These are phyloP conservation scores for Ustilago vetiveriae DNA, from an alignment of 1,284 basidiomycete genomes.

Conservation along the genomic window DNA sequence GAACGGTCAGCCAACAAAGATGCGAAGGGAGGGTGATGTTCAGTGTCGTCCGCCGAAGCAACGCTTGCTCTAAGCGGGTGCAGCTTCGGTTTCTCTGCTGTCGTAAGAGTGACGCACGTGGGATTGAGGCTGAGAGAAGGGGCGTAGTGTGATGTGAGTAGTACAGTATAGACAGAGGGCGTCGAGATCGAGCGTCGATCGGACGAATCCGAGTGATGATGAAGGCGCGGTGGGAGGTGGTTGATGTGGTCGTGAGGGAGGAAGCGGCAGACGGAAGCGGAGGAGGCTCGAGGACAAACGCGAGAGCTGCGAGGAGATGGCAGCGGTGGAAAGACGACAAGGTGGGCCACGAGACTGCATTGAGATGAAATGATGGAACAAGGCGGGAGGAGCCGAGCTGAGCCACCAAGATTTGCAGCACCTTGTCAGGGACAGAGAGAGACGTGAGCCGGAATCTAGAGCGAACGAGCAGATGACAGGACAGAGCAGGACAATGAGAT, in stretches of 20 bases:
- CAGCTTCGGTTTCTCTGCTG: too few species aligned
- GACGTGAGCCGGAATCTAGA: not conserved
- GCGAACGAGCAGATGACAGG: not conserved
- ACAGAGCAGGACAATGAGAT: too few species aligned
- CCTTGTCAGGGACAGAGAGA: not conserved
- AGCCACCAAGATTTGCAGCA: too few species aligned
- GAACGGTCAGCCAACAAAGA: too few species aligned
- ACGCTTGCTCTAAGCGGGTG: too few species aligned
- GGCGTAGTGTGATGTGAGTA: too few species aligned
- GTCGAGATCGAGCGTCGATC: not conserved
- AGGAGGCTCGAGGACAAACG: not conserved
- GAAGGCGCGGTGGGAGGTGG: conserved; percentile 10
- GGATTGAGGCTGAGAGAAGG: not conserved
- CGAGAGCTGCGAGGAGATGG: not conserved
- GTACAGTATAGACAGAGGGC: not conserved
- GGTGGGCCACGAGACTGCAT: conserved; percentile 1
- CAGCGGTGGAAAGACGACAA: not conserved
- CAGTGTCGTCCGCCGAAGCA: too few species aligned
- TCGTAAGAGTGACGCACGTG: not conserved
- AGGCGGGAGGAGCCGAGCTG: not conserved
- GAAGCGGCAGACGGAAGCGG: not conserved
- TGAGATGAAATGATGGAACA: not conserved
- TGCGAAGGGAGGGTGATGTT: too few species aligned
- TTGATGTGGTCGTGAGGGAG: not conserved
- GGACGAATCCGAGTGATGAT: not conserved